Conservation (phyloP, 2,329 filamentous ascomycete species). For the Neoarthrinium moseri region DNA sequence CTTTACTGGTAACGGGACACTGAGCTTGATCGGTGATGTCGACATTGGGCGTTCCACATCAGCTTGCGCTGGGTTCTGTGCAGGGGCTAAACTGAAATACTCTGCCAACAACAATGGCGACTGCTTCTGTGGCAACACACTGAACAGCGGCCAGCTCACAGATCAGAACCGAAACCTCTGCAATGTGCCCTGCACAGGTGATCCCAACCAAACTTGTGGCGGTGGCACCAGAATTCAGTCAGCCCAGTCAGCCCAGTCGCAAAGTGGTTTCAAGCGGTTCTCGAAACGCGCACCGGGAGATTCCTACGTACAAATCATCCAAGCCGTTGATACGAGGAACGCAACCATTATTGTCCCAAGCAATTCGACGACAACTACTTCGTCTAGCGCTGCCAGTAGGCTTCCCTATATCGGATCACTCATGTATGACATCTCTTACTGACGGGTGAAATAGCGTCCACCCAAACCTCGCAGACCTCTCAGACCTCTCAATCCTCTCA, state of each 20-base stretch:
- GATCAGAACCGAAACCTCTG: not conserved
- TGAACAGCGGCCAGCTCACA: not conserved
- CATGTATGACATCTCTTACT: too few species aligned
- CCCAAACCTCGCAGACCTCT: too few species aligned
- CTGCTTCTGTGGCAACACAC: constrained; percentile 11
- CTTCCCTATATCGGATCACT: too few species aligned
- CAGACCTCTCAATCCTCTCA: too few species aligned
- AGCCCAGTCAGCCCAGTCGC: too few species aligned
- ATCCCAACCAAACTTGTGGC: constrained; percentile 1
- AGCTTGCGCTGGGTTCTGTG: constrained; percentile 12
- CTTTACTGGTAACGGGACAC: not conserved
- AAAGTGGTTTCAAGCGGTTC: too few species aligned
- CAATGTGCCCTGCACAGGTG: not conserved
- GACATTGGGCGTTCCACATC: constrained; percentile 3
- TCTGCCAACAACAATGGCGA: constrained; percentile 12
- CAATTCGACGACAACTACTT: not conserved
- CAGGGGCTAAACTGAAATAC: constrained; percentile 2
- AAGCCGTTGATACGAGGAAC: not conserved
- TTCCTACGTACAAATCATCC: constrained; percentile 12
- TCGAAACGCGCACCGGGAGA: too few species aligned
- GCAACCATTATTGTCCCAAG: constrained; percentile 3
- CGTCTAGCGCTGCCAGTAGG: too few species aligned
- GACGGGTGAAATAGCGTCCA: too few species aligned
- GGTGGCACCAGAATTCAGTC: not conserved
- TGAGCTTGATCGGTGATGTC: constrained; percentile 2